phyloP scores from a whole-genome alignment of 768 basidiomycete genomes.

The Daedaleopsis sinensis region DNA sequence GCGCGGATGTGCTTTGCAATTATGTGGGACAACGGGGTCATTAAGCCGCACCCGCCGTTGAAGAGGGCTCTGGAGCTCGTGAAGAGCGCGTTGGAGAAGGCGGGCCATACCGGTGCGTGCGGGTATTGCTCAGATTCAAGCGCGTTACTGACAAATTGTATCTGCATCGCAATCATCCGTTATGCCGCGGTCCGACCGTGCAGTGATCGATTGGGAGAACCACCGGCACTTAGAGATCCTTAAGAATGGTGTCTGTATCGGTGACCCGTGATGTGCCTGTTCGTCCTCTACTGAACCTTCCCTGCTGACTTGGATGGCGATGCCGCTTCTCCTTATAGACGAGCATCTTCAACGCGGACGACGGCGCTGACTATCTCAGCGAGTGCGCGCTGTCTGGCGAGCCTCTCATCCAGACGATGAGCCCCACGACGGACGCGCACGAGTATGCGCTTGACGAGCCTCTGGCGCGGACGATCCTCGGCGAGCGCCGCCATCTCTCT shows the following conservation, averaged over 20 bases:
- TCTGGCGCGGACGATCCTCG: conserved; percentile 48
- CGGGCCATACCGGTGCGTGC: conserved; percentile 64
- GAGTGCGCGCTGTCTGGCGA: conserved; percentile 45
- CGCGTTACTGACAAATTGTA: too few relatives aligned
- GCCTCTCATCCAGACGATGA: conserved; percentile 44
- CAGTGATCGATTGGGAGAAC: conserved; percentile 75
- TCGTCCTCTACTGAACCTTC: background rate
- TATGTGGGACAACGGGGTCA: conserved; percentile 66
- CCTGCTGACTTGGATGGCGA: background rate
- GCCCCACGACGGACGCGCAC: conserved; percentile 35
- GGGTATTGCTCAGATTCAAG: background rate
- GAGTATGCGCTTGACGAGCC: conserved; percentile 47
- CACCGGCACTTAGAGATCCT: conserved; percentile 53
- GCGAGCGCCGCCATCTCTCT: conserved; percentile 30
- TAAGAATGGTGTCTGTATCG: conserved; percentile 27
- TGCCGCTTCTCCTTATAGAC: conserved; percentile 27
- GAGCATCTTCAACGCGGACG: conserved; percentile 44
- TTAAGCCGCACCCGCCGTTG: conserved; percentile 68
- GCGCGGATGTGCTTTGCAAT: conserved; percentile 53
- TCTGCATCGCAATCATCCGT: background rate
- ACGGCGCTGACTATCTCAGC: conserved; percentile 39
- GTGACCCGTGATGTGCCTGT: background rate
- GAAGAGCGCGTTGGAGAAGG: conserved; percentile 58
- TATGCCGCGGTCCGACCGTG: background rate
- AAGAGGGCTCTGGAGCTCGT: conserved; percentile 57